Percentiles rank a stretch among this genome's conserved stretches.
phyloP scores from a whole-genome alignment of 2,329 filamentous ascomycete species.

The Xylariaceae sp. region DNA sequence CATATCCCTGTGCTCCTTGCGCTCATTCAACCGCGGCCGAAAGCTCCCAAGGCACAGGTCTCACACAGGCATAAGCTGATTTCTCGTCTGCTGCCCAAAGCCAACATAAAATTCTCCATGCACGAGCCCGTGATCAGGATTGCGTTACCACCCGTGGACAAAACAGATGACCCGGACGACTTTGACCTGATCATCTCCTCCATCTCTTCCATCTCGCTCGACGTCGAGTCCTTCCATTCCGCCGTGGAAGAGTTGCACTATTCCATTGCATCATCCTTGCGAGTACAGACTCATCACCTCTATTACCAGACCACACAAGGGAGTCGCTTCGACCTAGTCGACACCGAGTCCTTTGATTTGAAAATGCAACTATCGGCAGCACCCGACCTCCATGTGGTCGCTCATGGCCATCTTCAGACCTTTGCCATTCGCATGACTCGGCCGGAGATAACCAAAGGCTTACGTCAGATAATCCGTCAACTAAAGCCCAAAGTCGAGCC shows the following conservation, averaged over 20 bases:
- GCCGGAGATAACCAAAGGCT: slow-evolving; percentile 84
- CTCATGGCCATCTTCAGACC: slow-evolving; percentile 73
- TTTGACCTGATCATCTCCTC: slow-evolving; percentile 94
- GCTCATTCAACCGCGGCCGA: slow-evolving; percentile 55
- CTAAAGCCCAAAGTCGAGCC: slow-evolving; percentile 64
- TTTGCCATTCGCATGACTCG: slow-evolving; percentile 85
- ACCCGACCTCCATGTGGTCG: slow-evolving; percentile 76
- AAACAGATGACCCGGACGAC: slow-evolving; percentile 60
- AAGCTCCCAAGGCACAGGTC: slow-evolving; percentile 30
- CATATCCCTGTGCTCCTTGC: slow-evolving; percentile 81
- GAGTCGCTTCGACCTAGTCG: slow-evolving; percentile 75
- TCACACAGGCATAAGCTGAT: slow-evolving; percentile 61
- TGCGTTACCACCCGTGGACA: slow-evolving; percentile 70
- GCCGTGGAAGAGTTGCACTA: slow-evolving; percentile 79
- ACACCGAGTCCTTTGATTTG: slow-evolving; percentile 81
- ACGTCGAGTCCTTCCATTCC: slow-evolving; percentile 94
- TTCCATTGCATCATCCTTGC: slow-evolving; percentile 71
- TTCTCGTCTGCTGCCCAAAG: slow-evolving; percentile 86
- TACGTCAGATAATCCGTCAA: slow-evolving; percentile 85
- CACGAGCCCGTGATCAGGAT: slow-evolving; percentile 94
- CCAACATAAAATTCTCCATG: slow-evolving; percentile 89
- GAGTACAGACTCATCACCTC: slow-evolving; percentile 77
- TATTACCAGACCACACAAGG: slow-evolving; percentile 90
- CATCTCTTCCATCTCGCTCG: slow-evolving; percentile 85
- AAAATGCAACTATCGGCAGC: slow-evolving; percentile 79